Conservation (phyloP, 139 green algal genomes). For the Chara braunii region DNA sequence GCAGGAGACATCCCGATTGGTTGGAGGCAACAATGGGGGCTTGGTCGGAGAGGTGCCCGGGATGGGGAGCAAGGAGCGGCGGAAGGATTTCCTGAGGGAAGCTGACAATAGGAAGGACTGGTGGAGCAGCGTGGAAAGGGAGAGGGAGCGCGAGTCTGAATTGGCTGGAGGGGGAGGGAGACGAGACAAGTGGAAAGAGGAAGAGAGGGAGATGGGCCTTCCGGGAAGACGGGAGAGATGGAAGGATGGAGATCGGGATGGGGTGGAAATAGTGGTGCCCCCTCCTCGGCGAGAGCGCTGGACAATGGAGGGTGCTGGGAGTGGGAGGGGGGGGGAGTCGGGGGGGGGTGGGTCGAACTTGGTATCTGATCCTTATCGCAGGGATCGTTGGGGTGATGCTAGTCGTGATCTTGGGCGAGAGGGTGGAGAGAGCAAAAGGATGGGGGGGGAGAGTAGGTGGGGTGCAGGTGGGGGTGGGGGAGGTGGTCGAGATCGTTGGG, state of each 20-base stretch:
- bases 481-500: constrained; percentile 8
- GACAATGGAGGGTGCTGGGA: too few species aligned
- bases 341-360: too few species aligned
- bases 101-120: not conserved
- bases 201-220: too few species aligned
- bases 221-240: too few species aligned
- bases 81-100: not conserved
- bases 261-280: too few species aligned
- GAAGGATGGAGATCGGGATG: too few species aligned
- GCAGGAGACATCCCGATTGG: not conserved
- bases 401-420: not conserved
- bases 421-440: not conserved
- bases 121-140: not conserved
- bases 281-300: too few species aligned
- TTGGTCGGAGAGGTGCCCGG: too few species aligned
- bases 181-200: too few species aligned
- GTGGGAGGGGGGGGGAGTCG: too few species aligned
- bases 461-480: not conserved
- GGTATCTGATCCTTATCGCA: not conserved
- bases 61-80: constrained; percentile 7
- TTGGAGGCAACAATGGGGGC: not conserved
- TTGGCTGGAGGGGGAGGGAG: too few species aligned
- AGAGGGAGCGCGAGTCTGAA: too few species aligned
- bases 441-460: not conserved
- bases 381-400: constrained; percentile 11